Evolutionary conservation across 495 filamentous ascomycete species (phyloP), one percentile per base, ranked within the genome.

Genomic region (Penicillium canescens): DNA sequence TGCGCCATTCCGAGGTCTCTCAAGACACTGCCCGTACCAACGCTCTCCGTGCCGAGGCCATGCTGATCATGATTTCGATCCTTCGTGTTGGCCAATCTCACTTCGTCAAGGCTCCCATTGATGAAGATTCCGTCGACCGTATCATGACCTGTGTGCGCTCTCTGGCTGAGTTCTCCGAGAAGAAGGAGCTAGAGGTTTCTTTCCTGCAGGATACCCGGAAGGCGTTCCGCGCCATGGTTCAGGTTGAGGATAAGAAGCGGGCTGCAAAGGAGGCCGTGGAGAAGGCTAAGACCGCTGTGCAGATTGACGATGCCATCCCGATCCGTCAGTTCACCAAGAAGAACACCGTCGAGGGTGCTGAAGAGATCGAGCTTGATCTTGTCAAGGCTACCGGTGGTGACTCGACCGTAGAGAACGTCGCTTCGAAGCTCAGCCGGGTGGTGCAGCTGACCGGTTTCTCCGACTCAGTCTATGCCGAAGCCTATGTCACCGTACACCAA

Each of bases 31-130:
- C 89, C 28, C 88, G 95, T 16, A 98, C 92, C 12, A 98, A 98
- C 63, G 92, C 93, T 33, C 82, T 99, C 4, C 87, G 90, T 21
- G 94, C 94, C 3, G 95, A 99, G 73, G 95, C 95, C 26, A 99
- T 98, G 95, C 80, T 98, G 39, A 98, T 98, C 67, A 96, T 98
- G 92, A 96, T 98, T 58, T 96, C 92, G 16, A 94, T 99, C 62
- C 89, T 97, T 57, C 91, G 95, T 55, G 95, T 96, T 53, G 95
- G 95, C 11, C 95, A 99, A 72, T 96, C 92, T 7, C 90, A 94
- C 60, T 99, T 99, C 53, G 95, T 96, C 64, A 97, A 97, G 74
- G 88, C 90, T 6, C 90, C 91, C 3, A 97, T 99, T 54, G 95
- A 99, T 61, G 95, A 99, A 68, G 95, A 99, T 64, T 96, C 93